These are phyloP conservation scores for Nannochloropsis gaditana DNA, from an alignment of 108 stramenopile genomes.

Conservation along the genomic window DNA sequence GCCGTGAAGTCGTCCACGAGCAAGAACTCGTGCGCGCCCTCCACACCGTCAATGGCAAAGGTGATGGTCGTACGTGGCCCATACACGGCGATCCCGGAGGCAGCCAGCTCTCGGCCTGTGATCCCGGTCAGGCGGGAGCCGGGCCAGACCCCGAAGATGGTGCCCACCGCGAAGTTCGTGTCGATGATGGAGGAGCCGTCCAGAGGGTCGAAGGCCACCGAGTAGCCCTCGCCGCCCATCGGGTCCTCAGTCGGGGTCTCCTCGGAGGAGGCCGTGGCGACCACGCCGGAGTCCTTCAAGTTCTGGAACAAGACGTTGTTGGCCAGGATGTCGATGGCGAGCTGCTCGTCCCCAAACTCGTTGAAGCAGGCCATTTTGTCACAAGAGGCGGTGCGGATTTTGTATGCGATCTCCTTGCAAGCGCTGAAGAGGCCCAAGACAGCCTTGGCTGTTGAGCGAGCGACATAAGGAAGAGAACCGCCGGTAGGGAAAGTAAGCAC, in stretches of 20 bases:
- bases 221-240: constrained; percentile 60
- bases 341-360: constrained; percentile 57
- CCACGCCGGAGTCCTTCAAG: constrained; percentile 49
- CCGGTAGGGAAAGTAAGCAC: not conserved
- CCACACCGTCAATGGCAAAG: constrained; percentile 52
- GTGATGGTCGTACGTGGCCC: constrained; percentile 59
- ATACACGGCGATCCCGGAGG: constrained; percentile 55
- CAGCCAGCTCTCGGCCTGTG: constrained; percentile 51
- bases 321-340: constrained; percentile 56
- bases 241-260: constrained; percentile 53
- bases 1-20: constrained; percentile 55
- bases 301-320: constrained; percentile 58
- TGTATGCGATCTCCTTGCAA: constrained; percentile 57
- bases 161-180: constrained; percentile 62
- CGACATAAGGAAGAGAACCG: not conserved
- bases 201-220: constrained; percentile 69
- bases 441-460: constrained; percentile 29
- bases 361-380: constrained; percentile 57
- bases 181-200: constrained; percentile 62
- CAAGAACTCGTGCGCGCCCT: constrained; percentile 52
- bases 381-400: constrained; percentile 54
- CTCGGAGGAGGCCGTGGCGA: constrained; percentile 55
- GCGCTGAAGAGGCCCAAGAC: constrained; percentile 51
- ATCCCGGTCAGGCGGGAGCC: constrained; percentile 54
- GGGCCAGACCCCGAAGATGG: constrained; percentile 59